These are phyloP conservation scores for Xylaria sp. DNA, from an alignment of 2,329 filamentous ascomycete genomes.

Conservation along the genomic window DNA sequence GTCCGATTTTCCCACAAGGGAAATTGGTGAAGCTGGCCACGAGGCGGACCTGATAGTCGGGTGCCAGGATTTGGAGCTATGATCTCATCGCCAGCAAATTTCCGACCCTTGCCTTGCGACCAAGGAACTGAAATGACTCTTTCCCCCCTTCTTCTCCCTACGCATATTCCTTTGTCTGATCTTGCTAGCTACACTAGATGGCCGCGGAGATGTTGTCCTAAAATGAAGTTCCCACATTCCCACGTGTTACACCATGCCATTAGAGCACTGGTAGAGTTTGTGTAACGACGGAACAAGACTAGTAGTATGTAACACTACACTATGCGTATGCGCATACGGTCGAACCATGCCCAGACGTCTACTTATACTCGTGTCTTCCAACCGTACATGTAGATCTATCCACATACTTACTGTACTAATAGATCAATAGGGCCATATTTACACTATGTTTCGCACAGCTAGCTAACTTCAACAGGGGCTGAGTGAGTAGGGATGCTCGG, in stretches of 20 bases:
- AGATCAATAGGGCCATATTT: background rate
- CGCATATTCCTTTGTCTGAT: background rate
- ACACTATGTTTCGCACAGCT: background rate
- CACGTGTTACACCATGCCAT: background rate
- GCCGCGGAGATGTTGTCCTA: background rate
- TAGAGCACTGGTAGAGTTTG: background rate
- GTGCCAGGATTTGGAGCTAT: constrained; percentile 21
- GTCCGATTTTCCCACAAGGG: constrained; percentile 31
- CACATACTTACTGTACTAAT: background rate
- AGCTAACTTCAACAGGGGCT: background rate
- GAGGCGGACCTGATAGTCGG: constrained; percentile 31
- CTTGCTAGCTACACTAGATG: background rate
- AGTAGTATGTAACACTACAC: background rate
- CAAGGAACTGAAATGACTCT: constrained; percentile 2
- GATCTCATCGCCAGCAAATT: constrained; percentile 27
- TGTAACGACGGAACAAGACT: background rate
- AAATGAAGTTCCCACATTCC: background rate
- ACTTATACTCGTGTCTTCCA: background rate
- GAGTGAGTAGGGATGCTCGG: too few species aligned
- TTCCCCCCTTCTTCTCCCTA: background rate
- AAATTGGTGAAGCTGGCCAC: constrained; percentile 28
- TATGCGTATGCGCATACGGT: too few species aligned
- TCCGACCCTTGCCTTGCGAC: constrained; percentile 8
- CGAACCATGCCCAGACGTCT: background rate
- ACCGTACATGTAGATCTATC: background rate